Percentiles rank a stretch among this genome's conserved stretches.
Evolutionary conservation across 2,329 filamentous ascomycete species (phyloP).

Genomic region (Fonsecaea pedrosoi): DNA sequence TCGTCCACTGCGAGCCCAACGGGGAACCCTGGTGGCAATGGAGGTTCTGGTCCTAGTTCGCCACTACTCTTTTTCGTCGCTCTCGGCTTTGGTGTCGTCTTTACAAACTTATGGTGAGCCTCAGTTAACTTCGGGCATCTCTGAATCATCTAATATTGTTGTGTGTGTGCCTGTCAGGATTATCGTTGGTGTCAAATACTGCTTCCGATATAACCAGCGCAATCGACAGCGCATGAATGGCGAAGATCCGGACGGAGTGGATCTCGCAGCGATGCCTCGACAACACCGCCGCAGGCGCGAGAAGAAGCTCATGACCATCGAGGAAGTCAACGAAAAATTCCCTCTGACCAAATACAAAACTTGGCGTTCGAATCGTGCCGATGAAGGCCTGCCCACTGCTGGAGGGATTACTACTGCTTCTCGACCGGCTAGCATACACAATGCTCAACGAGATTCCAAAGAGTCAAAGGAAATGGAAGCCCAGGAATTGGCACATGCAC

Average conservation of each 20-base stretch:
- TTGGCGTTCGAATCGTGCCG: slow-evolving; percentile 84
- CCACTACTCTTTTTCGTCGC: slow-evolving; percentile 92
- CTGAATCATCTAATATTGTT: not conserved
- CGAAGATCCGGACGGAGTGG: slow-evolving; percentile 87
- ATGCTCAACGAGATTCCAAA: slow-evolving; percentile 45
- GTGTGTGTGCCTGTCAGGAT: slow-evolving; percentile 69
- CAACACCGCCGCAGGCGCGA: slow-evolving; percentile 86
- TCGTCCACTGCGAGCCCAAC: slow-evolving; percentile 40
- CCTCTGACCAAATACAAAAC: slow-evolving; percentile 95
- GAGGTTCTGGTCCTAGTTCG: slow-evolving; percentile 64
- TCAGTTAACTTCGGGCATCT: not conserved
- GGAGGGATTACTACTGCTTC: slow-evolving; percentile 75
- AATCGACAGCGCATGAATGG: slow-evolving; percentile 78
- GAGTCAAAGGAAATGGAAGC: slow-evolving; percentile 26
- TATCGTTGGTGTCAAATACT: slow-evolving; percentile 99
- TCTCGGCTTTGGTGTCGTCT: slow-evolving; percentile 95
- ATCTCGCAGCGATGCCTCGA: slow-evolving; percentile 81
- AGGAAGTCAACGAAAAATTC: slow-evolving; percentile 97
- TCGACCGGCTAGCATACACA: slow-evolving; percentile 71
- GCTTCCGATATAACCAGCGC: slow-evolving; percentile 96
- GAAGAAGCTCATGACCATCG: slow-evolving; percentile 99
- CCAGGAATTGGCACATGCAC: slow-evolving; percentile 26
- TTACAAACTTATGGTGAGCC: slow-evolving; percentile 94
- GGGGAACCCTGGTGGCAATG: slow-evolving; percentile 42
- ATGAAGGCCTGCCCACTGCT: slow-evolving; percentile 79